Evolutionary conservation across 1,284 basidiomycete species (phyloP), one percentile per base, ranked within the genome.

Genomic region (Hypsizygus ulmarius): DNA sequence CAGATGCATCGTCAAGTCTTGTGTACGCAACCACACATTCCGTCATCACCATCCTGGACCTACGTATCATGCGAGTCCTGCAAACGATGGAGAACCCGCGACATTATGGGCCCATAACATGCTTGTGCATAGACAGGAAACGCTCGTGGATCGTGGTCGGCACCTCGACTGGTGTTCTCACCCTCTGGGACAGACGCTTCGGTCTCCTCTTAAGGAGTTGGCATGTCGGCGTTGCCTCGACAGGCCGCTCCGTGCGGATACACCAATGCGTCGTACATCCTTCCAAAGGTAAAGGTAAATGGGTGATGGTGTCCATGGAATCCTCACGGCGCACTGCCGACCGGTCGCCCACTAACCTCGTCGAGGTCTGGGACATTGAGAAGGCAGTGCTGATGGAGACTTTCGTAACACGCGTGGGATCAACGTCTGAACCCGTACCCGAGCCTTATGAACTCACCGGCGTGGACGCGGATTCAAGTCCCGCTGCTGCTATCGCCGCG

Each of bases 121-220:
- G 84, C 40, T 66, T 97, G 43, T 96, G 91, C 56, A 66, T 93
- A 29, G 92, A 95, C 61, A 79, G 81, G 19, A 88, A 87, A 56
- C 80, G 81, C 19, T 80, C 88, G 3, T 98, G 96, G 96, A 73
- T 94, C 29, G 74, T 96, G 5, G 83, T 90, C 25, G 95, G 93
- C 1, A 96, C 95, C 0, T 81, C 87, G 2, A 81, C 80, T 1
- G 96, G 96, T 3, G 79, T 86, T 7, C 70, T 98, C 5, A 84
- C 86, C 2, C 75, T 98, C 1, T 98, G 95, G 94, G 96, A 99
- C 68, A 79, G 94, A 43, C 84, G 96, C 2, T 98, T 98, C 57
- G 92, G 93, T 0, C 71, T 98, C n/a, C 70, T 90, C 5, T 72
- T 98, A 57, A 87, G 88, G 63, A 89, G 83, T 42, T 97, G 95